A percentile compares a stretch with the other conserved stretches of the same genome.
Conservation (phyloP, 1,139 yeast species). For the Yamadazyma aaseri region DNA sequence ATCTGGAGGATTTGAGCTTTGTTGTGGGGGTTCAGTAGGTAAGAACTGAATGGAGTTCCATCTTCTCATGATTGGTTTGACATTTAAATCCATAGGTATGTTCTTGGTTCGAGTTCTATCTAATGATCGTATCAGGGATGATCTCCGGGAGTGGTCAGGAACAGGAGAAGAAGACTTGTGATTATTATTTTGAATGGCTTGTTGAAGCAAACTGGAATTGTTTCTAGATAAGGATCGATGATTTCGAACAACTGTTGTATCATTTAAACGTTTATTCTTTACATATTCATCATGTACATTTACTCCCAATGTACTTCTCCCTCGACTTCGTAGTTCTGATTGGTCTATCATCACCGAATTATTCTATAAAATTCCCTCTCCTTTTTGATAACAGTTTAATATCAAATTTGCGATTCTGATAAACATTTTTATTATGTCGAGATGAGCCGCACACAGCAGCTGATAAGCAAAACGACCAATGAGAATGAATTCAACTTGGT, state of each 20-base stretch:
- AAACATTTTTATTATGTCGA: background rate
- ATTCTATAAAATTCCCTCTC: too few species aligned
- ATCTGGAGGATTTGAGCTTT: background rate
- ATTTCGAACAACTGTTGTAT: slow-evolving; percentile 2
- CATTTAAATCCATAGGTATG: slow-evolving; percentile 20
- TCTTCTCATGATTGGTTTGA: slow-evolving; percentile 15
- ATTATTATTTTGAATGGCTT: slow-evolving; percentile 13
- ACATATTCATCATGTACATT: background rate
- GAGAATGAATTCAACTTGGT: background rate
- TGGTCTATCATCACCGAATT: slow-evolving; percentile 3
- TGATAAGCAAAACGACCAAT: slow-evolving; percentile 1
- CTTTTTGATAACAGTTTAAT: background rate
- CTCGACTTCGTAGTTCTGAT: slow-evolving; percentile 9
- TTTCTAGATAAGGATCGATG: slow-evolving; percentile 15
- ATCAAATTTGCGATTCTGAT: background rate
- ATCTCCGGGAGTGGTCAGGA: slow-evolving; percentile 1
- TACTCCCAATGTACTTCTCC: slow-evolving; percentile 6
- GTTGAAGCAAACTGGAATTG: slow-evolving; percentile 12
- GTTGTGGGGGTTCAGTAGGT: slow-evolving; percentile 2
- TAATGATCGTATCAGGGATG: slow-evolving; percentile 1
- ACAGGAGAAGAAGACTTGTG: slow-evolving; percentile 8
- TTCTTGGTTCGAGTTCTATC: slow-evolving; percentile 12
- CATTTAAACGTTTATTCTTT: background rate
- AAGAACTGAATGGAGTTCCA: slow-evolving; percentile 25
- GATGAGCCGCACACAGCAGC: slow-evolving; percentile 2